These are phyloP conservation scores for Trichoderma afroharzianum DNA, from an alignment of 2,329 filamentous ascomycete species.

Conservation along the genomic window DNA sequence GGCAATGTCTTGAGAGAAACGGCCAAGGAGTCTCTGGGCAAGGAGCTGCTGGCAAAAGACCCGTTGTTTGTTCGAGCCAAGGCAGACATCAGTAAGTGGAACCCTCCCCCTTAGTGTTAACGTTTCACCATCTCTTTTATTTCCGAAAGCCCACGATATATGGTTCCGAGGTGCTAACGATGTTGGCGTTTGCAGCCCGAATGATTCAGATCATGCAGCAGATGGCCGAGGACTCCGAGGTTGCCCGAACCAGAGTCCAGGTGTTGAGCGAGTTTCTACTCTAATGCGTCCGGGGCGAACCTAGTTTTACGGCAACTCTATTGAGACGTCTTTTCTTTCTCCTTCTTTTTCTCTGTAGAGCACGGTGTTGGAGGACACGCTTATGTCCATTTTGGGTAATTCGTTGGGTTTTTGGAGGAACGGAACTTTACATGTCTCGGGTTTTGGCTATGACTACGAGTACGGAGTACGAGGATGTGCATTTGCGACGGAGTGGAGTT, in stretches of 20 bases:
- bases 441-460: neutral
- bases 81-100: slow-evolving; percentile 55
- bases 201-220: slow-evolving; percentile 63
- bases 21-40: slow-evolving; percentile 42
- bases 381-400: neutral
- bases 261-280: slow-evolving; percentile 54
- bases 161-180: neutral
- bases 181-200: slow-evolving; percentile 38
- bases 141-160: neutral
- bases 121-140: slow-evolving; percentile 19
- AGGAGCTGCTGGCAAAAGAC: slow-evolving; percentile 48
- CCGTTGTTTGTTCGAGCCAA: slow-evolving; percentile 58
- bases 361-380: neutral
- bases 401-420: neutral
- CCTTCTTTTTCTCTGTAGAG: neutral
- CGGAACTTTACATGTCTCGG: neutral
- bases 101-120: neutral
- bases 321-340: neutral
- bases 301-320: neutral
- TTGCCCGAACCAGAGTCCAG: slow-evolving; percentile 56
- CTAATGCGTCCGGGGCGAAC: neutral
- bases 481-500: neutral
- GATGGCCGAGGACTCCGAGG: slow-evolving; percentile 57
- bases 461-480: neutral
- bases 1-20: slow-evolving; percentile 56